Evolutionary conservation across 768 basidiomycete species (phyloP).

Genomic region (Nevesoporus exiguus): DNA sequence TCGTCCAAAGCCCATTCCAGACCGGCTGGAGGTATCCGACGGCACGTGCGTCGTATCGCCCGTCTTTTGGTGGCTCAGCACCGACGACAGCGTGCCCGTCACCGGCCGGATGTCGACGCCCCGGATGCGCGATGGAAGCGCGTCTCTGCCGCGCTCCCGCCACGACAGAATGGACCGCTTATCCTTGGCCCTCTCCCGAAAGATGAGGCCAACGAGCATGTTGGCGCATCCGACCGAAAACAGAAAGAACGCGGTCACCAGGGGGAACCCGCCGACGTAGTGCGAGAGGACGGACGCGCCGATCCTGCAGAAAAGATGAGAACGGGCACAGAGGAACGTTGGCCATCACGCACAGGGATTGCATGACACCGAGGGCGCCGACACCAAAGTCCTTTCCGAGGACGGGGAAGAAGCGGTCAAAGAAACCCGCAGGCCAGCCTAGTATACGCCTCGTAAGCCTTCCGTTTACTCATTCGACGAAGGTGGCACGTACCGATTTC

Average conservation of each 20-base stretch:
- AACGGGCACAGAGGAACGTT: background rate
- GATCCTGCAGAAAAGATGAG: conserved; percentile 37
- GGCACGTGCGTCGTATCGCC: background rate
- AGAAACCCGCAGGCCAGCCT: conserved; percentile 75
- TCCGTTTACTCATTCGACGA: background rate
- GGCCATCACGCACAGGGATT: conserved; percentile 59
- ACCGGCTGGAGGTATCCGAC: conserved; percentile 29
- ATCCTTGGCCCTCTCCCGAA: conserved; percentile 62
- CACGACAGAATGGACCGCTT: conserved; percentile 67
- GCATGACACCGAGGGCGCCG: conserved; percentile 84
- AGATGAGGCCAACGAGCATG: conserved; percentile 77
- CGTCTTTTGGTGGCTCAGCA: conserved; percentile 10
- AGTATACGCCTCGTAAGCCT: background rate
- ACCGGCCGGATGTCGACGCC: conserved; percentile 25
- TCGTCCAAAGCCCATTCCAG: conserved; percentile 72
- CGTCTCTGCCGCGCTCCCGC: conserved; percentile 54
- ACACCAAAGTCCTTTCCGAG: conserved; percentile 85
- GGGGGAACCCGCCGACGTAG: conserved; percentile 77
- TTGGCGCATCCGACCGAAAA: conserved; percentile 83
- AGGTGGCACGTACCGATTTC: conserved; percentile 36
- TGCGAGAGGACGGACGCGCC: conserved; percentile 71
- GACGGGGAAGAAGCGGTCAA: conserved; percentile 87
- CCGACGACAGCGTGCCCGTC: conserved; percentile 12
- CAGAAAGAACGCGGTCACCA: conserved; percentile 83
- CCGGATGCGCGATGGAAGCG: conserved; percentile 45